Conservation (phyloP, 345 rosid species). For the Brassica nigra region DNA sequence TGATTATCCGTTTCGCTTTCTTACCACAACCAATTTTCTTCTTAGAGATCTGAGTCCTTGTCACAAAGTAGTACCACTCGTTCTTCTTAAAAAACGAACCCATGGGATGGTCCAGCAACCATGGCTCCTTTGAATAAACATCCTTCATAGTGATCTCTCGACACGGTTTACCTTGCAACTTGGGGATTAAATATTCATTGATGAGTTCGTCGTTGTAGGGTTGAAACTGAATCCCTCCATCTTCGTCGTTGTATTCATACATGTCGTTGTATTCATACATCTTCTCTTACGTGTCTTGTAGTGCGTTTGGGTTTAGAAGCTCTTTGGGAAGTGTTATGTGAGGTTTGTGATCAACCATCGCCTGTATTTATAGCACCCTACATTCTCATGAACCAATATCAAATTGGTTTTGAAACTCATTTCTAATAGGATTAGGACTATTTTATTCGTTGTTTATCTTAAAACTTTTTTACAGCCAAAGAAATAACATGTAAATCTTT, state of each 20-base stretch:
- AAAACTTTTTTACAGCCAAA: too few species aligned
- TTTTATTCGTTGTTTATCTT: too few species aligned
- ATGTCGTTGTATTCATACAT: neutral
- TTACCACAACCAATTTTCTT: neutral
- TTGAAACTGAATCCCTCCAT: neutral
- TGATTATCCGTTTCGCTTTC: neutral
- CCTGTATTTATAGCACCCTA: too few species aligned
- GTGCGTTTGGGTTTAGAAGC: neutral
- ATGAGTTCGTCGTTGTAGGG: neutral
- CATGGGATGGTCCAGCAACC: neutral
- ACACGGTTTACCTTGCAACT: neutral
- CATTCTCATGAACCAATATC: too few species aligned
- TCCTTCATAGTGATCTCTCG: neutral
- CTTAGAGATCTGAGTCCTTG: too few species aligned
- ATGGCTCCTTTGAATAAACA: conserved; percentile 11
- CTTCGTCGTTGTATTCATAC: neutral
- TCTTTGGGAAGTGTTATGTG: too few species aligned
- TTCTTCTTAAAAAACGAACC: too few species aligned
- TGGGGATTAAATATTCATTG: neutral
- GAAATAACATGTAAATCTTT: too few species aligned
- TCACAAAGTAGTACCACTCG: too few species aligned
- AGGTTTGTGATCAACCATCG: too few species aligned
- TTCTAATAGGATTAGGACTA: too few species aligned
- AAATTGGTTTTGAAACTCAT: too few species aligned
- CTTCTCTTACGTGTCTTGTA: neutral